phyloP scores from a whole-genome alignment of 208 protist genomes.

The Naegleria fowleri region DNA sequence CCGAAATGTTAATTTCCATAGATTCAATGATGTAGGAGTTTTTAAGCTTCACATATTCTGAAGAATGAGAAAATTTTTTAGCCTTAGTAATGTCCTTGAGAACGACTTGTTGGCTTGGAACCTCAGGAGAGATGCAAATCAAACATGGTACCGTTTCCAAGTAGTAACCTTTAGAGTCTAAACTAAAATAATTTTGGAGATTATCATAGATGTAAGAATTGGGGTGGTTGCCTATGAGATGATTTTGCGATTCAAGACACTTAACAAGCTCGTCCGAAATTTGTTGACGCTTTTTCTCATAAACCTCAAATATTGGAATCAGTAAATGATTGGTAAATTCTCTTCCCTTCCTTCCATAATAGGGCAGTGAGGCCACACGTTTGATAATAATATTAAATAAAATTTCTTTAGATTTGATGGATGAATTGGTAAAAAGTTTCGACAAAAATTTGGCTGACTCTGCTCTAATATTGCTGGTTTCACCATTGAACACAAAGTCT shows the following conservation, averaged over 20 bases:
- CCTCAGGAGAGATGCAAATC: neutral
- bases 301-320: neutral
- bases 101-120: neutral
- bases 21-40: neutral
- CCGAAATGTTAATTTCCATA: neutral
- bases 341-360: neutral
- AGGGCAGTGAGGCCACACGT: neutral
- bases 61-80: neutral
- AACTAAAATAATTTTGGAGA: neutral
- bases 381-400: neutral
- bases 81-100: neutral
- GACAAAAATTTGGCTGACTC: neutral
- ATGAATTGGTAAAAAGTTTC: neutral
- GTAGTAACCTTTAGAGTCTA: neutral
- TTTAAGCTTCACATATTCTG: neutral
- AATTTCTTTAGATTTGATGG: neutral
- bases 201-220: constrained; percentile 2
- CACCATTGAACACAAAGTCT: neutral
- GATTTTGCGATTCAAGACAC: neutral
- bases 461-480: neutral
- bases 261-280: neutral
- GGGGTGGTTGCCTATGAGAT: neutral
- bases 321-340: neutral
- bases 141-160: neutral
- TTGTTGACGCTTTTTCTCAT: neutral